Conservation (phyloP, 2,329 filamentous ascomycete species). For the Eutypa lata region DNA sequence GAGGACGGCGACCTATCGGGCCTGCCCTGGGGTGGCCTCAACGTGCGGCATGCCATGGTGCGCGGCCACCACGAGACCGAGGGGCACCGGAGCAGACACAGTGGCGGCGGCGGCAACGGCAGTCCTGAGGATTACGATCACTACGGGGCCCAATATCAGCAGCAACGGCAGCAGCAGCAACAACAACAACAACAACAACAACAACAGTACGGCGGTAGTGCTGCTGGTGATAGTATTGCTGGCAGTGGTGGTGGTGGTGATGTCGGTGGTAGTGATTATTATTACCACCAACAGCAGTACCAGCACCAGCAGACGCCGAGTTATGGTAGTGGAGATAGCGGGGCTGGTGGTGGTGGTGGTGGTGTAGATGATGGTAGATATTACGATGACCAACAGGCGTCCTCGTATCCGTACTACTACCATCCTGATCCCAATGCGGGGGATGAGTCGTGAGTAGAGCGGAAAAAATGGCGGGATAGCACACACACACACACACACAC, state of each 20-base stretch:
- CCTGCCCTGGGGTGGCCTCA: conserved; percentile 70
- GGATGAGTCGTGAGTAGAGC: conserved; percentile 11
- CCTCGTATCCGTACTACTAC: conserved; percentile 17
- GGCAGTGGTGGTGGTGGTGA: not conserved
- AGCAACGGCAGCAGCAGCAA: conserved; percentile 14
- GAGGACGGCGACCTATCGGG: conserved; percentile 57
- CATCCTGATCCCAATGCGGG: conserved; percentile 15
- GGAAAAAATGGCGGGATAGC: not conserved
- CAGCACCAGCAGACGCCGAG: conserved; percentile 4
- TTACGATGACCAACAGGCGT: conserved; percentile 16
- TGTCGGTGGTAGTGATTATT: conserved; percentile 18
- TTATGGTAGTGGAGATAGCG: conserved; percentile 17
- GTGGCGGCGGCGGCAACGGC: conserved; percentile 14
- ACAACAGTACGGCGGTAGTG: conserved; percentile 3
- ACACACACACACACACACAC: too few species aligned
- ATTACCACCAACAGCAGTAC: conserved; percentile 30
- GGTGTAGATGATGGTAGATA: conserved; percentile 15
- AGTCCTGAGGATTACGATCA: too few species aligned
- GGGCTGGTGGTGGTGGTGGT: conserved; percentile 18
- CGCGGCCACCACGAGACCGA: conserved; percentile 33
- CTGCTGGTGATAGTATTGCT: too few species aligned
- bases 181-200: conserved; percentile 15
- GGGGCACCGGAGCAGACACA: conserved; percentile 33
- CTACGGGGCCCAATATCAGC: too few species aligned
- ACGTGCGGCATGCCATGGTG: conserved; percentile 52